These are phyloP conservation scores for Saccharomycopsis sp. DNA, from an alignment of 805 yeast genomes.

Conservation along the genomic window DNA sequence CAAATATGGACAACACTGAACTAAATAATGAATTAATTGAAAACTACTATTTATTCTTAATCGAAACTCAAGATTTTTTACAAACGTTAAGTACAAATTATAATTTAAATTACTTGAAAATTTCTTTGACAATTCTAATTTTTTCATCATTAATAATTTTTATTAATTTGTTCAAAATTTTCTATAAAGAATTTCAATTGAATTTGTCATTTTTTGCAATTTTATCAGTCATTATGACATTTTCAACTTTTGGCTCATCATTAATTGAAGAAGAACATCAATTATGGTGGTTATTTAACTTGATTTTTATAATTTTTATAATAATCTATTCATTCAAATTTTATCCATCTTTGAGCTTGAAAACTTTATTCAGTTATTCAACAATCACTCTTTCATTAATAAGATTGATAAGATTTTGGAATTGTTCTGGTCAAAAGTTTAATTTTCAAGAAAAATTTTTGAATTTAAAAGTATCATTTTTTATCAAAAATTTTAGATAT, in stretches of 20 bases:
- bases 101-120: conserved; percentile 38
- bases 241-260: conserved; percentile 74
- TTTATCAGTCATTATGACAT: conserved; percentile 31
- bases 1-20: not conserved
- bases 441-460: conserved; percentile 24
- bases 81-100: conserved; percentile 66
- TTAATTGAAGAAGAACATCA: conserved; percentile 94
- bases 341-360: not conserved
- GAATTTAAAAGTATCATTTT: conserved; percentile 7
- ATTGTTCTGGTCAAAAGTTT: conserved; percentile 81
- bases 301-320: too few species aligned
- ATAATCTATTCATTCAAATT: conserved; percentile 8
- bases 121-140: conserved; percentile 19
- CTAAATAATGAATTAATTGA: conserved; percentile 15
- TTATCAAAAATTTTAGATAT: not conserved
- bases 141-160: not conserved
- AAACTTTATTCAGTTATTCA: not conserved
- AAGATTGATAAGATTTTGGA: conserved; percentile 72
- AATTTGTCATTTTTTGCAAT: conserved; percentile 18
- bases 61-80: conserved; percentile 37
- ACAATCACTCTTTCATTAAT: too few species aligned
- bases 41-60: conserved; percentile 29
- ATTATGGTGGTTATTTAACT: conserved; percentile 80
- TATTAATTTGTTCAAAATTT: not conserved
- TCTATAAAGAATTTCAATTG: conserved; percentile 6